These are phyloP conservation scores for Naganishia onofrii DNA, from an alignment of 768 basidiomycete genomes.

Conservation along the genomic window DNA sequence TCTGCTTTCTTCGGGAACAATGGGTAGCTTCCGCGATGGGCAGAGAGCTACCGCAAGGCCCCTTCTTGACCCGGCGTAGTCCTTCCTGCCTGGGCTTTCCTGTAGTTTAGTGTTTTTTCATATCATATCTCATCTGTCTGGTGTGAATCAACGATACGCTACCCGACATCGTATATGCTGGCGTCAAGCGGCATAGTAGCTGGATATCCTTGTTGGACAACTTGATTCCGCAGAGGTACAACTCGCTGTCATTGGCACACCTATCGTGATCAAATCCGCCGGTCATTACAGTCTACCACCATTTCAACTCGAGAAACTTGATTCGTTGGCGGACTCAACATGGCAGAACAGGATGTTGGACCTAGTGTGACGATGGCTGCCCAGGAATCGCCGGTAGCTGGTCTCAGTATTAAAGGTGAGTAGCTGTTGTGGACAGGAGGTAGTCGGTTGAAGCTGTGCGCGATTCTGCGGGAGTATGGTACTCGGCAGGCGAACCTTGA, in stretches of 20 bases:
- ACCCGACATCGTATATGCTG: slow-evolving; percentile 6
- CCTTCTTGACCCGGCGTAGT: too few relatives aligned
- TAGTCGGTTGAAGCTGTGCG: background rate
- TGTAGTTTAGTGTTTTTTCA: too few relatives aligned
- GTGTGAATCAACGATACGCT: background rate
- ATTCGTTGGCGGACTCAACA: background rate
- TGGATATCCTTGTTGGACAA: background rate
- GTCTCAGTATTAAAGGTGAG: background rate
- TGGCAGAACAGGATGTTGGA: background rate
- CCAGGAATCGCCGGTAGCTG: background rate
- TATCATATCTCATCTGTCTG: background rate
- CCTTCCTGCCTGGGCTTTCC: too few relatives aligned
- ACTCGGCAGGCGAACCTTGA: background rate
- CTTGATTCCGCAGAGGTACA: background rate
- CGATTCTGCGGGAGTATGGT: background rate
- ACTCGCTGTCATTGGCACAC: background rate
- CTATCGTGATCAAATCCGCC: background rate
- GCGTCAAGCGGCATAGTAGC: background rate
- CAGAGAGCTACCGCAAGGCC: too few relatives aligned
- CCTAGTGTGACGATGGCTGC: background rate
- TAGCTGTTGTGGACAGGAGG: background rate
- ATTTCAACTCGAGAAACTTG: background rate
- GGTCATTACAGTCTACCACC: background rate
- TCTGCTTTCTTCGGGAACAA: too few relatives aligned
- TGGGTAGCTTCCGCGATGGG: too few relatives aligned